Base-by-base conservation (phyloP, 805 yeast genomes). In the Candida loeiensis region DNA sequence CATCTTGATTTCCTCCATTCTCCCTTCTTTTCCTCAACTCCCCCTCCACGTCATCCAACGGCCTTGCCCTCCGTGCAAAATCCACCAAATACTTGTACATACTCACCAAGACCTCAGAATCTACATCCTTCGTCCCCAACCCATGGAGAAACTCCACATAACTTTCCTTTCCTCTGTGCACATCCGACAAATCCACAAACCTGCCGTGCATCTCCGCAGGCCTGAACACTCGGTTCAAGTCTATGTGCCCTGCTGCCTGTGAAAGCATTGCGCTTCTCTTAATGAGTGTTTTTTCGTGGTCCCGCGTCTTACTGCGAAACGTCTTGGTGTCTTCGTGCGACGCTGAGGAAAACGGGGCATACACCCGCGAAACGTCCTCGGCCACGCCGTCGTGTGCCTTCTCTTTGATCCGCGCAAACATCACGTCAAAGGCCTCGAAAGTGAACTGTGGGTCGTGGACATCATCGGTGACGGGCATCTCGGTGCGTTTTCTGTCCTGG, bases 151-250 rank as follows among this genome's bases (percentile, higher is more conserved):
- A 86, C 44, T 74, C 74, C 7, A 69, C 51, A 47, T 83, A 81
- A 8, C 71, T 59, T 1, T 61, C 55, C 53, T 29, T 55, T 31
- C 8, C 46, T 3, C 50, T 28, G 58, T 80, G 82, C 35, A 71
- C 64, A 4, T 54, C 54, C 3, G 66, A 54, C 39, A 87, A 62
- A 45, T 87, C 91, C 14, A 89, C 47, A 46, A 58, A 77, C 45
- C 72, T 73, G 0, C 96, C 96, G 52, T 71, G 74, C 24, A 61
- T 59, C 55, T 89, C 96, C 21, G 72, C 77, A 3, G 74, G 70
- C 0, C 77, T 64, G 54, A 85, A 88, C 4, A 77, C 36, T 0
- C 52, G 38, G 13, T 76, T 73, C 3, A 85, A 46, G 15, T 68
- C 66, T 9, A 85, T 39, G 39, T 71, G 73, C 0, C 70, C 51